Evolutionary conservation across 768 basidiomycete species (phyloP).

Genomic region (Auricularia sp.): DNA sequence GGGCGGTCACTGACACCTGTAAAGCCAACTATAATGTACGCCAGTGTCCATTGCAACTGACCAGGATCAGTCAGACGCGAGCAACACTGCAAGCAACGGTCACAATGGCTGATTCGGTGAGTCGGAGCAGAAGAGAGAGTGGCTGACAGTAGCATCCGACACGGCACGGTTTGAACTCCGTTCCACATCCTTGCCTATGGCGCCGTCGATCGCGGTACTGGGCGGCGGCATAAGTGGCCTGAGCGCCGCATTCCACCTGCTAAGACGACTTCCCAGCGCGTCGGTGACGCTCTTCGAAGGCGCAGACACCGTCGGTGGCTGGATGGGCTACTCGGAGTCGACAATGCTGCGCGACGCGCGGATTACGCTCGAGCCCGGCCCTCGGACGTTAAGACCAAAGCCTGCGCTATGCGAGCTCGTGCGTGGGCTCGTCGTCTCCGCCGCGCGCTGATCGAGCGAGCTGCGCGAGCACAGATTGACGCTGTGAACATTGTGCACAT

Average conservation of each 20-base stretch:
- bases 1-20: too few relatives aligned
- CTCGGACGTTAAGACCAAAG: constrained; percentile 74
- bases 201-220: constrained; percentile 43
- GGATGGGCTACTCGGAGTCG: constrained; percentile 30
- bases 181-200: too few relatives aligned
- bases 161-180: too few relatives aligned
- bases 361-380: constrained; percentile 75
- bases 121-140: too few relatives aligned
- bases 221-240: constrained; percentile 80
- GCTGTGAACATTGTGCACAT: constrained; percentile 8
- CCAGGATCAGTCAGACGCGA: too few relatives aligned
- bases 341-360: constrained; percentile 16
- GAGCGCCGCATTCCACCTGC: constrained; percentile 68
- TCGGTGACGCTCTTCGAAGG: constrained; percentile 64
- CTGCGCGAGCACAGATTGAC: constrained; percentile 4
- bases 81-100: too few relatives aligned
- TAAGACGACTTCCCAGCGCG: constrained; percentile 48
- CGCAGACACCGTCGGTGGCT: constrained; percentile 64
- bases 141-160: too few relatives aligned
- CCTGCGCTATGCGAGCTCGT: constrained; percentile 74
- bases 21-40: too few relatives aligned
- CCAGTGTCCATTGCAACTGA: too few relatives aligned
- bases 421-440: constrained; percentile 18
- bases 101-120: too few relatives aligned
- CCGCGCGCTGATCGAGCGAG: background rate